These are phyloP conservation scores for Haplographium delicatum DNA, from an alignment of 495 filamentous ascomycete species.

Conservation along the genomic window DNA sequence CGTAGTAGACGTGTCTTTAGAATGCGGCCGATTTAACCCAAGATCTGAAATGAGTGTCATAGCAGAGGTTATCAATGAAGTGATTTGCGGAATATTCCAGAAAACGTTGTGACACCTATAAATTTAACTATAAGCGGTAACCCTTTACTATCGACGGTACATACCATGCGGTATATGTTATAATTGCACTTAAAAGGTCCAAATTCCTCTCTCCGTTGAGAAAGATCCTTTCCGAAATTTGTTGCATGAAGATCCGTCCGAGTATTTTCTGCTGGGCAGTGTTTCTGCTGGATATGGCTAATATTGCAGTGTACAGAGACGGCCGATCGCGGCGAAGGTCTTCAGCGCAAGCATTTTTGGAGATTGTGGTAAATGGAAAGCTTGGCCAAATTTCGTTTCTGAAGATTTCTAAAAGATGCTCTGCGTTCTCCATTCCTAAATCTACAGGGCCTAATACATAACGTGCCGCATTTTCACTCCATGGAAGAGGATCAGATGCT, in stretches of 20 bases:
- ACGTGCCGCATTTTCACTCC: background rate
- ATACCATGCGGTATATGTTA: slow-evolving; percentile 13
- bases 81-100: background rate
- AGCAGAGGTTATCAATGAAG: background rate
- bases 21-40: background rate
- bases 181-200: slow-evolving; percentile 7
- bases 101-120: background rate
- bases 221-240: background rate
- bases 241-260: background rate
- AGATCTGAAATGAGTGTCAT: slow-evolving; percentile 12
- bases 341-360: background rate
- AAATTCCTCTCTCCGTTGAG: slow-evolving; percentile 12
- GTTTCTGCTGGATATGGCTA: slow-evolving; percentile 9
- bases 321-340: slow-evolving; percentile 7
- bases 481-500: background rate
- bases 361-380: slow-evolving; percentile 19
- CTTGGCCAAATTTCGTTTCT: slow-evolving; percentile 8
- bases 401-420: slow-evolving; percentile 8
- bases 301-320: slow-evolving; percentile 11
- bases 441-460: background rate
- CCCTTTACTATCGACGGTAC: background rate
- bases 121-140: background rate
- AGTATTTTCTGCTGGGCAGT: background rate
- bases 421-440: background rate
- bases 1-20: background rate